These are phyloP conservation scores for Talaromyces sp. DNA, from an alignment of 2,329 filamentous ascomycete genomes.

Conservation along the genomic window DNA sequence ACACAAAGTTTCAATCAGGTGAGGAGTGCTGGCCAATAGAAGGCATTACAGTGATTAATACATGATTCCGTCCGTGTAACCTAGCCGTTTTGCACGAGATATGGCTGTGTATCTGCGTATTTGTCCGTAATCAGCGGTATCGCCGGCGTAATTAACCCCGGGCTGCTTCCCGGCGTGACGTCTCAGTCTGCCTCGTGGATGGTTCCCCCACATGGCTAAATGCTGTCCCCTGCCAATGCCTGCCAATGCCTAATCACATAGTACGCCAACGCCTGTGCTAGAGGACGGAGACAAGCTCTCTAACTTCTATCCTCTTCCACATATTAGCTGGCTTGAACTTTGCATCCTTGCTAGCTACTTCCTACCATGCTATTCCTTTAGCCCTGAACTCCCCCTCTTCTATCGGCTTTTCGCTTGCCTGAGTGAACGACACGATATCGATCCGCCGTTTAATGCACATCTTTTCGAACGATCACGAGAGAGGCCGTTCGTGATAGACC, in stretches of 20 bases:
- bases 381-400: not conserved
- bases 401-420: not conserved
- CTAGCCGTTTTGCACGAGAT: not conserved
- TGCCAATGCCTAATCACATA: not conserved
- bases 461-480: not conserved
- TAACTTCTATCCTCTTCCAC: not conserved
- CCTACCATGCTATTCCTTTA: not conserved
- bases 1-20: not conserved
- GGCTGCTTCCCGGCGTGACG: not conserved
- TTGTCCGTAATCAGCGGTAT: not conserved
- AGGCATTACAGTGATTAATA: not conserved
- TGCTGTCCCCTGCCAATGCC: not conserved
- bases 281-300: not conserved
- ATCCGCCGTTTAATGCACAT: not conserved
- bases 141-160: not conserved
- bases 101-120: not conserved
- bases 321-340: not conserved
- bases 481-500: not conserved
- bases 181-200: not conserved
- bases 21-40: not conserved
- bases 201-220: slow-evolving; percentile 2
- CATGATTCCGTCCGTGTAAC: not conserved
- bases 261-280: no score
- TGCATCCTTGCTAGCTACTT: not conserved
- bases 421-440: not conserved